Evolutionary conservation across 768 basidiomycete genomes (phyloP).

Genomic region (Auricularia auricula-judae): DNA sequence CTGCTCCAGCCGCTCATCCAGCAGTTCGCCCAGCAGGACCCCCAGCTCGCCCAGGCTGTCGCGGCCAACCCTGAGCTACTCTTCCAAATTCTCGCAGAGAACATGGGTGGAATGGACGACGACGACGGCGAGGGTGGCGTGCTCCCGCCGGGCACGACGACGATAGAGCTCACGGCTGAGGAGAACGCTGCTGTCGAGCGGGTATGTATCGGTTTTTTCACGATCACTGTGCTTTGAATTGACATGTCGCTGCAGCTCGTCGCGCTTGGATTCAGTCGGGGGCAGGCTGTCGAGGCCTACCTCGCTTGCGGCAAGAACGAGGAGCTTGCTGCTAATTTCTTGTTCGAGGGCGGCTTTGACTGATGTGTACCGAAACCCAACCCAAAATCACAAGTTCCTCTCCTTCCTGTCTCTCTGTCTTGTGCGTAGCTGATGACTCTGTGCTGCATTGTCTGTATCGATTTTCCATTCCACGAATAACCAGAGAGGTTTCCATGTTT

Average conservation of each 20-base stretch:
- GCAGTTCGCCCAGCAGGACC: constrained; percentile 66
- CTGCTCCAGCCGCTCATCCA: constrained; percentile 73
- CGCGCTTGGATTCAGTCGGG: constrained; percentile 76
- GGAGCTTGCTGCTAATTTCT: constrained; percentile 87
- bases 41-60: constrained; percentile 57
- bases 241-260: constrained; percentile 44
- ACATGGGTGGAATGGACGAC: constrained; percentile 23
- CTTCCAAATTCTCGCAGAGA: constrained; percentile 46
- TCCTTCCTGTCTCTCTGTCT: too few relatives aligned
- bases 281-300: constrained; percentile 81
- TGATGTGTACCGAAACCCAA: not conserved
- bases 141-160: constrained; percentile 39
- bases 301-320: constrained; percentile 95
- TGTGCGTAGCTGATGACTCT: too few relatives aligned
- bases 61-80: constrained; percentile 64
- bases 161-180: constrained; percentile 72
- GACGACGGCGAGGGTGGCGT: constrained; percentile 16
- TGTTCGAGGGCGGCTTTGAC: constrained; percentile 68
- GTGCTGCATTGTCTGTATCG: too few relatives aligned
- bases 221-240: not conserved
- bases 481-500: too few relatives aligned
- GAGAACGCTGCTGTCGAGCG: constrained; percentile 84
- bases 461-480: too few relatives aligned
- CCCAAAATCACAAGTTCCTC: too few relatives aligned
- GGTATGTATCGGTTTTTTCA: constrained; percentile 35